Conservation (phyloP, 495 filamentous ascomycete genomes). For the Physcia stellaris region DNA sequence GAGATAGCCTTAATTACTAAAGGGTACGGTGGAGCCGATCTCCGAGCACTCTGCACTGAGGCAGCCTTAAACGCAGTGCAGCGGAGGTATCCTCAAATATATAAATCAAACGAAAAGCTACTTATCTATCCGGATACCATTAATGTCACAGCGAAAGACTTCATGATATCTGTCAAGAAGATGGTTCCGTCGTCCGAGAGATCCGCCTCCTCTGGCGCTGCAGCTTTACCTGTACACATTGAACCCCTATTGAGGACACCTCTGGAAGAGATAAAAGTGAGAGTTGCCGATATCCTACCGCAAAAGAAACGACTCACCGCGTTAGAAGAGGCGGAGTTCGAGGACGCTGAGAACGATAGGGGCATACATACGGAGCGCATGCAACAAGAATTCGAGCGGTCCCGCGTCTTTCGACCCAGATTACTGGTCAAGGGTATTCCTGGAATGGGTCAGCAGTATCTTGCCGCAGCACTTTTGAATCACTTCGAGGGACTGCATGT, state of each 20-base stretch:
- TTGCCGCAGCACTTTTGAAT: slow-evolving; percentile 74
- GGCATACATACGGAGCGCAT: slow-evolving; percentile 76
- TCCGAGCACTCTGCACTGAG: slow-evolving; percentile 90
- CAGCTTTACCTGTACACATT: slow-evolving; percentile 59
- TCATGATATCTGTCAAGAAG: slow-evolving; percentile 92
- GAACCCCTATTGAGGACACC: slow-evolving; percentile 69
- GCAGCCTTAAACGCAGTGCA: slow-evolving; percentile 98
- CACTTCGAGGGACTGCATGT: slow-evolving; percentile 88
- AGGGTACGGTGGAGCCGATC: slow-evolving; percentile 90
- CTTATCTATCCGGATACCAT: slow-evolving; percentile 75
- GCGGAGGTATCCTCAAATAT: slow-evolving; percentile 89
- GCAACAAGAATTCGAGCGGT: slow-evolving; percentile 79
- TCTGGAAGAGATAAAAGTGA: slow-evolving; percentile 46
- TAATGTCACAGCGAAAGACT: slow-evolving; percentile 76
- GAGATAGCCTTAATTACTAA: slow-evolving; percentile 78
- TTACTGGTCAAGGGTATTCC: slow-evolving; percentile 61
- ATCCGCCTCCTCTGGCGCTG: slow-evolving; percentile 66
- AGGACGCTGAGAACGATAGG: slow-evolving; percentile 66
- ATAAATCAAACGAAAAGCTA: slow-evolving; percentile 80
- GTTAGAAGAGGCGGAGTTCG: slow-evolving; percentile 85
- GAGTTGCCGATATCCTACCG: slow-evolving; percentile 68
- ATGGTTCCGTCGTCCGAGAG: slow-evolving; percentile 90
- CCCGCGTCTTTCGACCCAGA: slow-evolving; percentile 78
- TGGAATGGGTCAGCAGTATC: slow-evolving; percentile 91
- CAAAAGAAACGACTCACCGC: slow-evolving; percentile 73